Conservation (phyloP, 73 alveolate species). For the Tetrahymena thermophila region DNA sequence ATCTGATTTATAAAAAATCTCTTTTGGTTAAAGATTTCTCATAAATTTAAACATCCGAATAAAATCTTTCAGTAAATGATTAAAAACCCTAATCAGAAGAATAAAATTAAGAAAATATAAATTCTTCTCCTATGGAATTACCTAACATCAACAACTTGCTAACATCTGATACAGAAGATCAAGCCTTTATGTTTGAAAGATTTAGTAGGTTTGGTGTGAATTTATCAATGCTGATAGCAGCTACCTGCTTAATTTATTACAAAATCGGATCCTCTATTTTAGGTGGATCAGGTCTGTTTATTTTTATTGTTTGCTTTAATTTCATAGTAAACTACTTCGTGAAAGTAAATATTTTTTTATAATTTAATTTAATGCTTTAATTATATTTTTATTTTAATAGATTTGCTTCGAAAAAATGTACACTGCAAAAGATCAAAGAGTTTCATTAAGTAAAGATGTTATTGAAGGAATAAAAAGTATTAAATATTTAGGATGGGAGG, state of each 20-base stretch:
- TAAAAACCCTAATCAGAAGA: background rate
- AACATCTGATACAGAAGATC: slow-evolving; percentile 29
- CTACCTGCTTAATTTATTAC: background rate
- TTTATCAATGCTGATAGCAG: background rate
- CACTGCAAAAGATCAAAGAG: slow-evolving; percentile 20
- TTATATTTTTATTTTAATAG: background rate
- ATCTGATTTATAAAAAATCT: background rate
- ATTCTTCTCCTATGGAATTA: background rate
- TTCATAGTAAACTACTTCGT: background rate
- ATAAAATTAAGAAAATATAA: background rate
- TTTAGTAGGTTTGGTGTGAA: background rate
- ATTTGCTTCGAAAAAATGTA: slow-evolving; percentile 4
- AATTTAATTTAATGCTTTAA: background rate
- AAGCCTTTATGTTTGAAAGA: background rate
- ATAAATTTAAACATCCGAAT: background rate
- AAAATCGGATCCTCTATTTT: slow-evolving; percentile 17
- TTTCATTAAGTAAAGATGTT: slow-evolving; percentile 27
- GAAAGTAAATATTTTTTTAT: background rate
- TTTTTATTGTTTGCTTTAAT: background rate
- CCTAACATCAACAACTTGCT: slow-evolving; percentile 30
- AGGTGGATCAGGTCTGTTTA: background rate
- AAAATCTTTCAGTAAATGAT: background rate
- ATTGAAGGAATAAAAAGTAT: slow-evolving; percentile 40
- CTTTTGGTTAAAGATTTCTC: background rate
- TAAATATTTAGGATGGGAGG: slow-evolving; percentile 29